Conservation (phyloP, 495 filamentous ascomycete genomes). For the Talaromyces thailandensis region DNA sequence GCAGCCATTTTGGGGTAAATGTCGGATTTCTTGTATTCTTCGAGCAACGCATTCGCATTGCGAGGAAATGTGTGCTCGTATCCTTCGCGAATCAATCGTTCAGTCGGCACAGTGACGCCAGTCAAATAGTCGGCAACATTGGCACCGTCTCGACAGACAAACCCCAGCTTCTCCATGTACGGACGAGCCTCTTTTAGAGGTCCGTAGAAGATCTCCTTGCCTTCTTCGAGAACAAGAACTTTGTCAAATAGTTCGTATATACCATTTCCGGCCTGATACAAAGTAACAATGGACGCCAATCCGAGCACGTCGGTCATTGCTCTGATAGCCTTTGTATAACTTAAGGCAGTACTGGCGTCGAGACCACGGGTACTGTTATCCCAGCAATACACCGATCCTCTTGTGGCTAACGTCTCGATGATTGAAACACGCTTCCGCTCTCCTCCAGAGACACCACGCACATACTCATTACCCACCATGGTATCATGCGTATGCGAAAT, state of each 20-base stretch:
- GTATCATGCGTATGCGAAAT: constrained; percentile 77
- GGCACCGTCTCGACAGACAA: constrained; percentile 52
- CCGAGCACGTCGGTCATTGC: constrained; percentile 39
- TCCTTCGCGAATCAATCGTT: constrained; percentile 51
- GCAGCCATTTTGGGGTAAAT: constrained; percentile 23
- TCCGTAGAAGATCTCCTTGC: constrained; percentile 54
- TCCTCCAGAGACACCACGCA: constrained; percentile 78
- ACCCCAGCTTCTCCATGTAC: constrained; percentile 62
- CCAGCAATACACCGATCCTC: constrained; percentile 52
- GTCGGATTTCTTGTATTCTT: constrained; percentile 29
- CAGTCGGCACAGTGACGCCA: constrained; percentile 58
- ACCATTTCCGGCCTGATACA: constrained; percentile 57
- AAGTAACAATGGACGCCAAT: constrained; percentile 36
- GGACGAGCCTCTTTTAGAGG: constrained; percentile 48
- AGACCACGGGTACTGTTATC: constrained; percentile 55
- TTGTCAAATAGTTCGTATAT: constrained; percentile 60
- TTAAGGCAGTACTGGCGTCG: constrained; percentile 53
- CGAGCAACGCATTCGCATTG: constrained; percentile 30
- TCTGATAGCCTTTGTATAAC: constrained; percentile 39
- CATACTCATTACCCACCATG: constrained; percentile 67
- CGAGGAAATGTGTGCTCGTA: constrained; percentile 36
- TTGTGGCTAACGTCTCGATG: constrained; percentile 54
- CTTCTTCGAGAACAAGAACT: constrained; percentile 57
- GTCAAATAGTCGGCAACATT: constrained; percentile 68
- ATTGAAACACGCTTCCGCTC: constrained; percentile 70